A percentile compares a stretch with the other conserved stretches of the same genome.
phyloP scores from a whole-genome alignment of 805 yeast genomes.

The Maudiozyma saulgeensis region DNA sequence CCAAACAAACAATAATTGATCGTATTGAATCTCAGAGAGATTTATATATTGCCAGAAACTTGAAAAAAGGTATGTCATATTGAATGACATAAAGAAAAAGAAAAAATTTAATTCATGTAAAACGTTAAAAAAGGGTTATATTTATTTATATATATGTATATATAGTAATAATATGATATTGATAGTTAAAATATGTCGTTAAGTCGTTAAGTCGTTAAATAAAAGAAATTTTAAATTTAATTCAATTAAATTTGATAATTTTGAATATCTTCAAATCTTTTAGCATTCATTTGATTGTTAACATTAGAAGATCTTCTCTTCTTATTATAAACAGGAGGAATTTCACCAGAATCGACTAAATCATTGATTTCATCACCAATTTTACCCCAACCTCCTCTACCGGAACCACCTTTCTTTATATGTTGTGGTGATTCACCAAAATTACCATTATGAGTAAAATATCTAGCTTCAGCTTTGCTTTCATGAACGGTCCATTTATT shows the following conservation, averaged over 20 bases:
- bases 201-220: background rate
- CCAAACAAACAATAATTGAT: slow-evolving; percentile 60
- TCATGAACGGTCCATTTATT: slow-evolving; percentile 66
- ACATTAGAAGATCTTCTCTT: slow-evolving; percentile 46
- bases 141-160: background rate
- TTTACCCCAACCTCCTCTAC: slow-evolving; percentile 81
- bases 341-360: slow-evolving; percentile 48
- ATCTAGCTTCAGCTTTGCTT: slow-evolving; percentile 48
- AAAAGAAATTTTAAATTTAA: background rate
- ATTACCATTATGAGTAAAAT: slow-evolving; percentile 75
- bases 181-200: background rate
- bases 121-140: background rate
- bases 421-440: slow-evolving; percentile 61
- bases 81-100: background rate
- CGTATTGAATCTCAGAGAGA: slow-evolving; percentile 62
- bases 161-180: background rate
- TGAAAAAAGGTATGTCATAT: slow-evolving; percentile 60
- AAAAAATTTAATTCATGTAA: background rate
- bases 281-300: slow-evolving; percentile 31
- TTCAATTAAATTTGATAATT: slow-evolving; percentile 2
- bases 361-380: slow-evolving; percentile 69
- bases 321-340: slow-evolving; percentile 37
- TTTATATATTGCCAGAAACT: slow-evolving; percentile 78
- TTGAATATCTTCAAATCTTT: slow-evolving; percentile 23
- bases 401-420: slow-evolving; percentile 77